Evolutionary conservation across 164 flowering plant species (phyloP).

Genomic region (Vitis rotundifolia): DNA sequence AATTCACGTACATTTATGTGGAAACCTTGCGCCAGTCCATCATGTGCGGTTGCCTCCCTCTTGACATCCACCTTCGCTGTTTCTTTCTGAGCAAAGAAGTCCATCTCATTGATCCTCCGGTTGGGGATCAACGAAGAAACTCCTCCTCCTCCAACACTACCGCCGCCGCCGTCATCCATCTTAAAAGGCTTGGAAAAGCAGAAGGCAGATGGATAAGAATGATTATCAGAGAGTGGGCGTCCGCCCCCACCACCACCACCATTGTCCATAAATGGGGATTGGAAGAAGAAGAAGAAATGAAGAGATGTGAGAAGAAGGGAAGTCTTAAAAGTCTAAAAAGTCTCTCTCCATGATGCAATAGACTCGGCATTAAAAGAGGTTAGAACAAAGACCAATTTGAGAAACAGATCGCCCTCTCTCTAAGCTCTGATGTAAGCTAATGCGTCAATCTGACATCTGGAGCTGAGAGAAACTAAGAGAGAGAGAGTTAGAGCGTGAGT

Average conservation of each 20-base stretch:
- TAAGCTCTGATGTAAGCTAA: conserved; percentile 22
- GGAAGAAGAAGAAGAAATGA: background rate
- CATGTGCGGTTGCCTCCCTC: conserved; percentile 1
- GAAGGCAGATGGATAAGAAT: background rate
- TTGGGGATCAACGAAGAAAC: too few relatives aligned
- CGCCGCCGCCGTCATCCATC: background rate
- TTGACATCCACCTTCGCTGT: background rate
- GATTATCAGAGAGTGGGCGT: too few relatives aligned
- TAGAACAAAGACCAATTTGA: conserved; percentile 8
- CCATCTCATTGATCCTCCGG: conserved; percentile 20
- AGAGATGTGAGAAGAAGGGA: conserved; percentile 6
- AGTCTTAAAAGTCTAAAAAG: background rate
- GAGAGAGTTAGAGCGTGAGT: conserved; percentile 7
- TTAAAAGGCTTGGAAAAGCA: background rate
- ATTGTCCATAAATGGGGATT: background rate
- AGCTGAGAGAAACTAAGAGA: background rate
- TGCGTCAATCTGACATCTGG: conserved; percentile 26
- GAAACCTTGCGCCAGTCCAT: background rate
- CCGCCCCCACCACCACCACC: too few relatives aligned
- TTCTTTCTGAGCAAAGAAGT: conserved; percentile 21
- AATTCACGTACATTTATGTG: background rate
- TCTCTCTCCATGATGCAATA: background rate
- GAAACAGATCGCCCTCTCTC: background rate
- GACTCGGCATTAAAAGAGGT: conserved; percentile 24
- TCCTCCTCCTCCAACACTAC: too few relatives aligned